Evolutionary conservation across 176 grass and related monocot species (phyloP).

Genomic region (Zoysia japonica): DNA sequence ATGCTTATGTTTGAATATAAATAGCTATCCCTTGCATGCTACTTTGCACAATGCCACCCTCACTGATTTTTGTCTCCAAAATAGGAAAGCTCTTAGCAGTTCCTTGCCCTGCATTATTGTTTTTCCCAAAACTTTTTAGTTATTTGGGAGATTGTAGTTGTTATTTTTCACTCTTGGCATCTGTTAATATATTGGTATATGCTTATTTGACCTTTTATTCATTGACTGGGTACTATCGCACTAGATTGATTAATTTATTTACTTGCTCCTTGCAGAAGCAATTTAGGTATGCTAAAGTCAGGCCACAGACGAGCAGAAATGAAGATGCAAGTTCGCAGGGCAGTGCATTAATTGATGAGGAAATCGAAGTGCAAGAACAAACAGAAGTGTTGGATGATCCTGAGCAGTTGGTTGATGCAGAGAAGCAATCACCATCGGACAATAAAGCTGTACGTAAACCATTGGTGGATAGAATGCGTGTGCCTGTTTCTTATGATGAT

Average conservation of each 20-base stretch:
- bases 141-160: slow-evolving; percentile 4
- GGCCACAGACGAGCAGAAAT: slow-evolving; percentile 46
- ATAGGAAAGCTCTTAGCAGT: neutral
- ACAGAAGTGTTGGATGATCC: slow-evolving; percentile 48
- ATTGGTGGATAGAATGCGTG: slow-evolving; percentile 66
- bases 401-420: slow-evolving; percentile 47
- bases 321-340: slow-evolving; percentile 65
- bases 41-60: neutral
- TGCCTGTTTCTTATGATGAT: slow-evolving; percentile 86
- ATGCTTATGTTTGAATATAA: neutral
- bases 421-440: slow-evolving; percentile 33
- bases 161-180: neutral
- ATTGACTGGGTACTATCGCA: neutral
- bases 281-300: slow-evolving; percentile 56
- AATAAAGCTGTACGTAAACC: slow-evolving; percentile 50
- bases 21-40: neutral
- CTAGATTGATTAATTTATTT: slow-evolving; percentile 33
- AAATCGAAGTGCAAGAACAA: slow-evolving; percentile 40
- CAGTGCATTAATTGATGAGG: slow-evolving; percentile 47
- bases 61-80: neutral
- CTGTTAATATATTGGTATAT: neutral
- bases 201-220: neutral
- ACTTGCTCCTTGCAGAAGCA: slow-evolving; percentile 69
- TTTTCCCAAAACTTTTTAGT: neutral
- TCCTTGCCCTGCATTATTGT: neutral